phyloP scores from a whole-genome alignment of 495 filamentous ascomycete species.

The Talaromyces adpressus region DNA sequence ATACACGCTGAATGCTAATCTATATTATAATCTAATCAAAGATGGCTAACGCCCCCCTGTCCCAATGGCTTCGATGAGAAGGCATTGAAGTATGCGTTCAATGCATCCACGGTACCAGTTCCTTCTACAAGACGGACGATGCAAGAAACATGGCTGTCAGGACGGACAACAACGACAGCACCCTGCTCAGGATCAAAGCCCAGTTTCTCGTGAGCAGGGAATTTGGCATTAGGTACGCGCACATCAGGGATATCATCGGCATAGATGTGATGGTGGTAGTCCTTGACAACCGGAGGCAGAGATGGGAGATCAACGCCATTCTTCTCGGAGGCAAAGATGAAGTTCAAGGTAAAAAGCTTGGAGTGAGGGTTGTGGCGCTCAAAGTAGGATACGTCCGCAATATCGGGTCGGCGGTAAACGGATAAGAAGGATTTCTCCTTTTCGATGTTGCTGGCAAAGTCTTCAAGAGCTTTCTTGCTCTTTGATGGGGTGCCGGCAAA shows the following conservation, averaged over 20 bases:
- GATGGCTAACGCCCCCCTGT: slow-evolving; percentile 33
- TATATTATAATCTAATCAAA: slow-evolving; percentile 16
- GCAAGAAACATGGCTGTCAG: slow-evolving; percentile 80
- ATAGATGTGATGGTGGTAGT: slow-evolving; percentile 79
- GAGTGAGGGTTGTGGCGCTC: slow-evolving; percentile 79
- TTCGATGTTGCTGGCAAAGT: slow-evolving; percentile 57
- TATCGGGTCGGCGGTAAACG: slow-evolving; percentile 53
- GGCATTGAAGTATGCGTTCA: slow-evolving; percentile 74
- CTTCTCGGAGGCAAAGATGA: slow-evolving; percentile 60
- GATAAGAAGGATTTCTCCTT: slow-evolving; percentile 64
- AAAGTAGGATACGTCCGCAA: slow-evolving; percentile 61
- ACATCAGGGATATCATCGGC: slow-evolving; percentile 77
- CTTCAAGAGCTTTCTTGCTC: slow-evolving; percentile 54
- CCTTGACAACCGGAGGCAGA: slow-evolving; percentile 58
- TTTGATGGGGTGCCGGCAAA: slow-evolving; percentile 64
- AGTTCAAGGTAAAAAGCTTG: slow-evolving; percentile 69
- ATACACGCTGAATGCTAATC: neutral
- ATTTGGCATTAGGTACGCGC: slow-evolving; percentile 57
- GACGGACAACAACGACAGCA: slow-evolving; percentile 73
- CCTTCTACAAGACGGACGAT: slow-evolving; percentile 68
- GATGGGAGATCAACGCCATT: slow-evolving; percentile 56
- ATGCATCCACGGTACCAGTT: slow-evolving; percentile 67
- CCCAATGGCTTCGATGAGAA: slow-evolving; percentile 46
- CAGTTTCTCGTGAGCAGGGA: slow-evolving; percentile 80
- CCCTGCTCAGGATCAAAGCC: slow-evolving; percentile 67